Evolutionary conservation across 108 stramenopile species (phyloP).

Genomic region (Conticribra weissflogii): DNA sequence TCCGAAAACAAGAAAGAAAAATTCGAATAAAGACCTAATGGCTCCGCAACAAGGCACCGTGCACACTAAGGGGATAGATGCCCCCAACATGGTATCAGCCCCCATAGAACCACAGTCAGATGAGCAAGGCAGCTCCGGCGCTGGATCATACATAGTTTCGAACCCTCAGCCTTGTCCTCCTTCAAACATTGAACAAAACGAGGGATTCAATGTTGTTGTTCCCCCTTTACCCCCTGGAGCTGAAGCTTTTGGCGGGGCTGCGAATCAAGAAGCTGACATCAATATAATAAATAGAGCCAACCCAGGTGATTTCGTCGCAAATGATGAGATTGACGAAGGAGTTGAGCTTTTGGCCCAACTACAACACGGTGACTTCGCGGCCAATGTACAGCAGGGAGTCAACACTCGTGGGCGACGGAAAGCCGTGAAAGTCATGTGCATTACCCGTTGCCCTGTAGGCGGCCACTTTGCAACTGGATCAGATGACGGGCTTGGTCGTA

Average conservation of each 20-base stretch:
- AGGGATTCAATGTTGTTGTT: not conserved
- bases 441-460: conserved; percentile 85
- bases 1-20: too few species aligned
- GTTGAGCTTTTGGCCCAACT: conserved; percentile 67
- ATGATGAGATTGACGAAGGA: conserved; percentile 75
- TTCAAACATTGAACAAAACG: not conserved
- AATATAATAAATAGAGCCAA: conserved; percentile 24
- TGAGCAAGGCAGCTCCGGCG: too few species aligned
- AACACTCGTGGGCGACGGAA: conserved; percentile 65
- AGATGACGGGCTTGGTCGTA: conserved; percentile 87
- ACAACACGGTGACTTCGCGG: conserved; percentile 68
- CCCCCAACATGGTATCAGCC: conserved; percentile 5
- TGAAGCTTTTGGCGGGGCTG: conserved; percentile 18
- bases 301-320: conserved; percentile 74
- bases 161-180: not conserved
- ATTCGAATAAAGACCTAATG: too few species aligned
- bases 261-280: not conserved
- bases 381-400: conserved; percentile 43
- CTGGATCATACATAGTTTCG: too few species aligned
- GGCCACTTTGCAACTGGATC: conserved; percentile 89
- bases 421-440: conserved; percentile 82
- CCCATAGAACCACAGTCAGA: too few species aligned
- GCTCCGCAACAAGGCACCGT: too few species aligned
- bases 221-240: conserved; percentile 19
- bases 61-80: too few species aligned